Evolutionary conservation across 2,329 filamentous ascomycete species (phyloP).

Genomic region (Rachicladosporium sp.): DNA sequence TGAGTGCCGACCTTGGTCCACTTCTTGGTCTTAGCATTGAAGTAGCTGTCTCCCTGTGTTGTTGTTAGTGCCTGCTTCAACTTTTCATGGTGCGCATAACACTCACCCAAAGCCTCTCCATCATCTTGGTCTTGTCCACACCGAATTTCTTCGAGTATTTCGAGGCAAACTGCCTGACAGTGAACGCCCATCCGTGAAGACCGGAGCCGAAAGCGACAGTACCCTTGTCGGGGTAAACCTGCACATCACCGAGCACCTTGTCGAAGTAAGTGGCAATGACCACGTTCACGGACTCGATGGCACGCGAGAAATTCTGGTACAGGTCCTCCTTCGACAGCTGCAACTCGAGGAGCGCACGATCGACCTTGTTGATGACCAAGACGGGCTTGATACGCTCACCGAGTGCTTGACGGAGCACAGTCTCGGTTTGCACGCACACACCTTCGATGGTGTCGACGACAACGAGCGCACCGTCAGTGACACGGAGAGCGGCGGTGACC

Average conservation of each 20-base stretch:
- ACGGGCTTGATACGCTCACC: slow-evolving; percentile 99
- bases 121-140: slow-evolving; percentile 99
- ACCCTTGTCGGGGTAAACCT: slow-evolving; percentile 95
- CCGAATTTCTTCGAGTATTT: slow-evolving; percentile 99
- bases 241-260: slow-evolving; percentile 91
- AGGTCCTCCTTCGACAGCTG: slow-evolving; percentile 98
- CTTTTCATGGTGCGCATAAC: neutral
- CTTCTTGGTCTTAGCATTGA: slow-evolving; percentile 99
- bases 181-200: slow-evolving; percentile 99
- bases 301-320: slow-evolving; percentile 99
- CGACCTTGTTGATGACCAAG: slow-evolving; percentile 99
- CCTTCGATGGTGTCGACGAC: slow-evolving; percentile 99
- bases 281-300: slow-evolving; percentile 99
- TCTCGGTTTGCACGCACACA: slow-evolving; percentile 99
- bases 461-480: slow-evolving; percentile 98
- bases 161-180: slow-evolving; percentile 89
- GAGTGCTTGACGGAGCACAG: slow-evolving; percentile 95
- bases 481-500: slow-evolving; percentile 97
- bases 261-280: slow-evolving; percentile 99
- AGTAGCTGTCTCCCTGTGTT: slow-evolving; percentile 80
- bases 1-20: slow-evolving; percentile 80
- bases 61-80: slow-evolving; percentile 9
- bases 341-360: slow-evolving; percentile 96
- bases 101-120: slow-evolving; percentile 95
- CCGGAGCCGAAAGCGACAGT: slow-evolving; percentile 98